Base-by-base conservation (phyloP, 2,329 filamentous ascomycete genomes). In the Fusarium sp. region DNA sequence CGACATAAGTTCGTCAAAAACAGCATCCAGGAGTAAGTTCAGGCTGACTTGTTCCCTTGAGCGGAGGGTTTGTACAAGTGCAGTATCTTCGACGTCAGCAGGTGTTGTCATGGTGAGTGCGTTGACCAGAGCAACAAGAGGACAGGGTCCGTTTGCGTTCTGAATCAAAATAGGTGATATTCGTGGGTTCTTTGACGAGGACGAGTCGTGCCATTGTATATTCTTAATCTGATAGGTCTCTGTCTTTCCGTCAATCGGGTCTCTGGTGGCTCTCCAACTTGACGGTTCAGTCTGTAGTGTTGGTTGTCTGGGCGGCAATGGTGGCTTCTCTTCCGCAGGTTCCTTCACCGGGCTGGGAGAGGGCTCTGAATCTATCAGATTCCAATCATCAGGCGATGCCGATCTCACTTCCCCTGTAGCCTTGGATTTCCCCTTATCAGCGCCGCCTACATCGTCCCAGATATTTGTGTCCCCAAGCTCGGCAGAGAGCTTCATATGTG, bases 211-310 rank as follows among this genome's bases (percentile, higher is more conserved):
- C 95, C 95, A 98, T 67, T 89, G 90, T 68, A 98, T 91, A 66
- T 95, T 94, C 78, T 97, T 97, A 79, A 98, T 95, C 60, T 94
- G 92, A 76, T 99, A 98, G 2, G 94, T 96, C 80, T 98, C 94
- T 0, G 85, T 82, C 73, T 85, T 86, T 48, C 81, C 82, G n/a
- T 83, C 80, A 5, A 83, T 79, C 2, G 83, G 81, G 2, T 82
- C 79, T 37, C 84, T 80, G 2, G 85, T 82, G 1, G 83, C 82
- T 18, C 76, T 73, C 80, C 80, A 83, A 48, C 73, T 69, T 11
- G 78, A 79, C 6, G 76, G 74, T 42, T 74, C 75, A 35, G 73
- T 53, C 45, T 44, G 66, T 6, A 69, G n/a, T 4, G 66, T 75
- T 20, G 75, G 67, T 17, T 73, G 66, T 45, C 82, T 78, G 0